These are phyloP conservation scores for Neurospora africana DNA, from an alignment of 495 filamentous ascomycete species.

Conservation along the genomic window DNA sequence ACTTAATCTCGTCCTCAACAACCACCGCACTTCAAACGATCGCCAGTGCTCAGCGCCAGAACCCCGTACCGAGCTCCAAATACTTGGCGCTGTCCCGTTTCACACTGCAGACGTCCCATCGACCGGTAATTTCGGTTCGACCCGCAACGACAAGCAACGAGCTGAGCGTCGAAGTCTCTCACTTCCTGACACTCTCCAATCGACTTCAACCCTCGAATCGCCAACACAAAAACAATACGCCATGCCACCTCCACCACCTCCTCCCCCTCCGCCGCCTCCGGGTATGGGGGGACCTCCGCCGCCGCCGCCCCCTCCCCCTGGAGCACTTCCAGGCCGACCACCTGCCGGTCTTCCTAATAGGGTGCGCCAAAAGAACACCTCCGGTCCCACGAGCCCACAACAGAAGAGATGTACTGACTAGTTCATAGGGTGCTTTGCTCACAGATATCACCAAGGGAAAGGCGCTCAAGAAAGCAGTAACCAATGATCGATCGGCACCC, in stretches of 20 bases:
- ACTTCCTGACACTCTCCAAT: not conserved
- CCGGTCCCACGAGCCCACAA: not conserved
- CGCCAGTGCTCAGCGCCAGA: constrained; percentile 15
- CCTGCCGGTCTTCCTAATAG: constrained; percentile 3
- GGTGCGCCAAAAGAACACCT: constrained; percentile 2
- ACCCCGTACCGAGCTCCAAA: not conserved
- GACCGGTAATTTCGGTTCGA: not conserved
- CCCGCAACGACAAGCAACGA: not conserved
- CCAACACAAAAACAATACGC: not conserved
- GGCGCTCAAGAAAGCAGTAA: constrained; percentile 74
- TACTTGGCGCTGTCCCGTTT: not conserved
- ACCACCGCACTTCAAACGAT: constrained; percentile 18
- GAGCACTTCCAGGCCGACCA: constrained; percentile 11
- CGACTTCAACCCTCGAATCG: not conserved
- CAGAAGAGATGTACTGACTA: constrained; percentile 21
- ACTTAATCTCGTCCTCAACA: constrained; percentile 19
- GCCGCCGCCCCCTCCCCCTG: constrained; percentile 15
- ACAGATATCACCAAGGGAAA: constrained; percentile 79
- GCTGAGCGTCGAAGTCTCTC: not conserved
- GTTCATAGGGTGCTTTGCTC: constrained; percentile 68
- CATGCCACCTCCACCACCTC: constrained; percentile 21
- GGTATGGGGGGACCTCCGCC: constrained; percentile 12
- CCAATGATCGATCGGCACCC: constrained; percentile 91
- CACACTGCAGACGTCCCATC: not conserved
- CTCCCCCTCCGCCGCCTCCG: constrained; percentile 22